Evolutionary conservation across 2,329 filamentous ascomycete genomes (phyloP).

Genomic region (Alternaria arbusti): DNA sequence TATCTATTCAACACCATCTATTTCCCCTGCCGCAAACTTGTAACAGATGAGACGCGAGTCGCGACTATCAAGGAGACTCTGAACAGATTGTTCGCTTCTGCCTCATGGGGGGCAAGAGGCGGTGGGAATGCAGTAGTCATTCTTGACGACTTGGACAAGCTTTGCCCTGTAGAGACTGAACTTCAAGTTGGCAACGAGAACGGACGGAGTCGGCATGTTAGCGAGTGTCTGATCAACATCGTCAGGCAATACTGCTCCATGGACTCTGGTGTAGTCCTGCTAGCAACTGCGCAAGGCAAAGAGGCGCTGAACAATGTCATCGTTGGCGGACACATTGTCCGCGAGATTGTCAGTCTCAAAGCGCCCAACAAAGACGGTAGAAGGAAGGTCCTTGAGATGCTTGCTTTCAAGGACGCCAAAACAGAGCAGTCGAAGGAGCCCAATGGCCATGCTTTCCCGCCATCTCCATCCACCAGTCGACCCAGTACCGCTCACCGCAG

Average conservation of each 20-base stretch:
- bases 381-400: constrained; percentile 79
- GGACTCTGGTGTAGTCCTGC: constrained; percentile 80
- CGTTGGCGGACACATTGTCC: constrained; percentile 87
- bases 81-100: constrained; percentile 81
- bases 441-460: constrained; percentile 42
- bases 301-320: constrained; percentile 90
- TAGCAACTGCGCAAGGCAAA: constrained; percentile 92
- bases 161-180: constrained; percentile 93
- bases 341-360: constrained; percentile 87
- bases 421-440: constrained; percentile 24
- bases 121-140: constrained; percentile 85
- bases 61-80: constrained; percentile 91
- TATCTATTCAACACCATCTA: constrained; percentile 83
- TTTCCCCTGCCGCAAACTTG: constrained; percentile 83
- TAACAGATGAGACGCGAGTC: constrained; percentile 89
- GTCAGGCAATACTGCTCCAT: constrained; percentile 83
- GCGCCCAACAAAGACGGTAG: constrained; percentile 92
- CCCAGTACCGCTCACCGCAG: constrained; percentile 52
- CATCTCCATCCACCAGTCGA: constrained; percentile 58
- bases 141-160: constrained; percentile 88
- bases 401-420: constrained; percentile 61
- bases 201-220: constrained; percentile 87
- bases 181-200: constrained; percentile 94
- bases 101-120: constrained; percentile 87
- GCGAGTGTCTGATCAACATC: constrained; percentile 83